phyloP scores from a whole-genome alignment of 345 rosid genomes.

The Brassica rapa region DNA sequence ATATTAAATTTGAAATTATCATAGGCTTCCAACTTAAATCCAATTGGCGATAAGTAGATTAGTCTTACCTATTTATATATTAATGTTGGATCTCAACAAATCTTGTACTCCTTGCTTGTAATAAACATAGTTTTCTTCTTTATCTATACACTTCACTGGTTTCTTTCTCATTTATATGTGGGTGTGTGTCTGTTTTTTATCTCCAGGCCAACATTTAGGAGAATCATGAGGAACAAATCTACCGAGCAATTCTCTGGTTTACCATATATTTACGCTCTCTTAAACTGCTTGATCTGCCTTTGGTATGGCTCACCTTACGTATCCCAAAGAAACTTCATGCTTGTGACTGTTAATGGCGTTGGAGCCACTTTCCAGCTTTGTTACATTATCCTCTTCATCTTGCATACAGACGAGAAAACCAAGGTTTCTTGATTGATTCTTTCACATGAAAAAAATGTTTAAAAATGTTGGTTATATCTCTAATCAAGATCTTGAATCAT shows the following conservation, averaged over 20 bases:
- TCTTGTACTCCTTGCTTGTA: neutral
- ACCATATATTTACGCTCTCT: constrained; percentile 78
- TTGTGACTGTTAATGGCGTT: constrained; percentile 69
- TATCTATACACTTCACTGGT: neutral
- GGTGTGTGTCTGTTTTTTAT: constrained; percentile 2
- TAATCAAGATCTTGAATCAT: constrained; percentile 5
- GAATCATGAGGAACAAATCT: constrained; percentile 74
- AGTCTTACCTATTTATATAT: neutral
- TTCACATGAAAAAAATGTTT: neutral
- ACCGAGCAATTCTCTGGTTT: constrained; percentile 83
- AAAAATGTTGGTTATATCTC: neutral
- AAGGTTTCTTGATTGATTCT: constrained; percentile 52
- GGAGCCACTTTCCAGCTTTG: constrained; percentile 74
- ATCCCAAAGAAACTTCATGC: constrained; percentile 56
- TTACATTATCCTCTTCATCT: constrained; percentile 61
- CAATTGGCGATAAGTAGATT: no score
- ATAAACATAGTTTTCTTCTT: neutral
- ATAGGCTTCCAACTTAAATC: no score
- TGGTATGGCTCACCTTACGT: constrained; percentile 85
- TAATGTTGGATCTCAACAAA: neutral
- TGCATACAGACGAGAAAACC: constrained; percentile 52
- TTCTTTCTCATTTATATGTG: neutral
- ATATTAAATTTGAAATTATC: no score
- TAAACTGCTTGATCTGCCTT: constrained; percentile 77
- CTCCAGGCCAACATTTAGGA: constrained; percentile 78